Percentiles rank a stretch among this genome's conserved stretches.
These are phyloP conservation scores for Monosporozyma aquatica DNA, from an alignment of 805 yeast species.

Conservation along the genomic window DNA sequence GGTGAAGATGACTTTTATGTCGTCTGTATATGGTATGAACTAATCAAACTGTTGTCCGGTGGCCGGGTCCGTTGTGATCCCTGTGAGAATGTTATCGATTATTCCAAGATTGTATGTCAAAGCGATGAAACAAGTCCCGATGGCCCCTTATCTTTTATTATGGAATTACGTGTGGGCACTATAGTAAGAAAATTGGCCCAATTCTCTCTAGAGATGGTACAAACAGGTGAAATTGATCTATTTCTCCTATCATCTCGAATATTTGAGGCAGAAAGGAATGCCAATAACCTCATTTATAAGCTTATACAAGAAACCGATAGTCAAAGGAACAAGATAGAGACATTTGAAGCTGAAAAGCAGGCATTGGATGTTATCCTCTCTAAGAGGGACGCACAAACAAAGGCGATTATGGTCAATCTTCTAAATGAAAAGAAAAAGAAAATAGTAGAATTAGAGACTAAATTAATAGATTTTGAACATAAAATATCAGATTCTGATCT, in stretches of 20 bases:
- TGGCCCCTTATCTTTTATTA: background rate
- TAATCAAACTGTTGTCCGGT: constrained; percentile 8
- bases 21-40: constrained; percentile 19
- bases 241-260: constrained; percentile 17
- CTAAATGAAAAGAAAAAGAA: constrained; percentile 24
- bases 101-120: background rate
- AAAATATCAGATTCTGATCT: constrained; percentile 11
- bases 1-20: background rate
- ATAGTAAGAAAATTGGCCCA: constrained; percentile 19
- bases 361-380: constrained; percentile 11
- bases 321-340: constrained; percentile 1
- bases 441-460: constrained; percentile 13
- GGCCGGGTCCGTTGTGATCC: background rate
- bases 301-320: background rate
- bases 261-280: constrained; percentile 8
- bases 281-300: constrained; percentile 11
- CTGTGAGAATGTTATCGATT: background rate
- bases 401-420: constrained; percentile 14
- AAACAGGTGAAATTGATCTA: constrained; percentile 19
- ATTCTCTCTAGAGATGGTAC: constrained; percentile 10
- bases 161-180: background rate
- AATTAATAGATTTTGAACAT: constrained; percentile 5
- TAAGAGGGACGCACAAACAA: constrained; percentile 19
- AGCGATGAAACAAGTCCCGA: background rate
- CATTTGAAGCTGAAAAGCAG: constrained; percentile 8